Evolutionary conservation across 2,329 filamentous ascomycete genomes (phyloP).

Genomic region (Aureobasidium pullulans): DNA sequence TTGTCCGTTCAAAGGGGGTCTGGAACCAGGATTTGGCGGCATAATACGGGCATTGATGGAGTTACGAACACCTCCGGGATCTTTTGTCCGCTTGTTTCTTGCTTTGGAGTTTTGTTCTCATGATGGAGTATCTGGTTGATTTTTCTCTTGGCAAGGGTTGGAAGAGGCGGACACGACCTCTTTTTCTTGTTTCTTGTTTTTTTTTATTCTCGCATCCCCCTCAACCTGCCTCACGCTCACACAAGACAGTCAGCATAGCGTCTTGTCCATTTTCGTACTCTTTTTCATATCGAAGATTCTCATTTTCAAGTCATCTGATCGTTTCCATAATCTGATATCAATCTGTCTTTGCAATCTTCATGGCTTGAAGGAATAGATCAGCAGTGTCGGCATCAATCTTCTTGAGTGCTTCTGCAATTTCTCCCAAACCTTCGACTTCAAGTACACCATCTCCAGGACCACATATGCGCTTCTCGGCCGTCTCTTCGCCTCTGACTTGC

Average conservation of each 20-base stretch:
- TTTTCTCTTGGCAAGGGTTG: not conserved
- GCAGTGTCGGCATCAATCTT: slow-evolving; percentile 8
- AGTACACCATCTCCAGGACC: slow-evolving; percentile 11
- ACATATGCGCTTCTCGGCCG: not conserved
- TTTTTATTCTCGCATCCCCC: not conserved
- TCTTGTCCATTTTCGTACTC: slow-evolving; percentile 6
- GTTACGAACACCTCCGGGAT: slow-evolving; percentile 6
- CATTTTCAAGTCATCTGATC: not conserved
- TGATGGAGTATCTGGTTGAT: slow-evolving; percentile 5
- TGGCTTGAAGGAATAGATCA: slow-evolving; percentile 16
- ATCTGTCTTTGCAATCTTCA: slow-evolving; percentile 17
- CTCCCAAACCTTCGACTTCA: slow-evolving; percentile 16
- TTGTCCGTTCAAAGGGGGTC: not conserved
- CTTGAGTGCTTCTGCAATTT: slow-evolving; percentile 13
- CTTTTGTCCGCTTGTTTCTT: slow-evolving; percentile 1
- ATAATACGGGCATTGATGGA: slow-evolving; percentile 12
- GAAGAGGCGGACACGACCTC: not conserved
- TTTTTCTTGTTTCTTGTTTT: not conserved
- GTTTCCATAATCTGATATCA: not conserved
- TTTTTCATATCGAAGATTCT: not conserved
- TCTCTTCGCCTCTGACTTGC: slow-evolving; percentile 16
- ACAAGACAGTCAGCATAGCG: not conserved
- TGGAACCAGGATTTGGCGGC: not conserved
- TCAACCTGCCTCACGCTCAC: not conserved
- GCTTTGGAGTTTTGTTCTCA: not conserved